Conservation (phyloP, 257 asterid genomes). For the Solanum bulbocastanum region DNA sequence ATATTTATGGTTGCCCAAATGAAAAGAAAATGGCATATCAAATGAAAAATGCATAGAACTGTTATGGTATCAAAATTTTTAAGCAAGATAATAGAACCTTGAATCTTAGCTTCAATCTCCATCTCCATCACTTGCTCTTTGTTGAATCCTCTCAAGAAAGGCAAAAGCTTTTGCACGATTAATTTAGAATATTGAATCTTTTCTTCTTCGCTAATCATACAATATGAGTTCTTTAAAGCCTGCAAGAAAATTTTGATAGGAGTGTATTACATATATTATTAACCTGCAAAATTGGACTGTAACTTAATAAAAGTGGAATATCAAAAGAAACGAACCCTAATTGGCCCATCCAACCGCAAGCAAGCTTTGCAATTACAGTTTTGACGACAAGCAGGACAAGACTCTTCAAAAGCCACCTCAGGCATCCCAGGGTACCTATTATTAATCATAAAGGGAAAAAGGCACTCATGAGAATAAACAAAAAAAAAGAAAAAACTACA, state of each 20-base stretch:
- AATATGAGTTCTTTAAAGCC: constrained; percentile 15
- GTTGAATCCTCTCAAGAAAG: constrained; percentile 49
- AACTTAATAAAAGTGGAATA: neutral
- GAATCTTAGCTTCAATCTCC: constrained; percentile 63
- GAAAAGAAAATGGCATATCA: neutral
- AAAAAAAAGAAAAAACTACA: neutral
- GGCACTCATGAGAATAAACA: neutral
- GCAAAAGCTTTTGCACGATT: constrained; percentile 49
- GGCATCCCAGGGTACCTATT: constrained; percentile 70
- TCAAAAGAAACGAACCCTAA: constrained; percentile 30
- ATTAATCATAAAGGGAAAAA: neutral
- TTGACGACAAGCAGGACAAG: constrained; percentile 67
- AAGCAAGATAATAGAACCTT: constrained; percentile 24
- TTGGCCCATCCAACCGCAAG: constrained; percentile 54
- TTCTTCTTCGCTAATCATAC: constrained; percentile 21
- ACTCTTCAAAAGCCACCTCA: constrained; percentile 54
- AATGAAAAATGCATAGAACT: neutral
- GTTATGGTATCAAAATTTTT: neutral
- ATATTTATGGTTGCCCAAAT: neutral
- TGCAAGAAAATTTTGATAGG: neutral
- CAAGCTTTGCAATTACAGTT: constrained; percentile 92
- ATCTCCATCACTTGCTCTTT: constrained; percentile 51
- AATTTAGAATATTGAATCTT: constrained; percentile 40
- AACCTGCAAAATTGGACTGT: neutral
- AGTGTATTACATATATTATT: neutral